These are phyloP conservation scores for Chrysoporthe austroafricana DNA, from an alignment of 2,329 filamentous ascomycete species.

Conservation along the genomic window DNA sequence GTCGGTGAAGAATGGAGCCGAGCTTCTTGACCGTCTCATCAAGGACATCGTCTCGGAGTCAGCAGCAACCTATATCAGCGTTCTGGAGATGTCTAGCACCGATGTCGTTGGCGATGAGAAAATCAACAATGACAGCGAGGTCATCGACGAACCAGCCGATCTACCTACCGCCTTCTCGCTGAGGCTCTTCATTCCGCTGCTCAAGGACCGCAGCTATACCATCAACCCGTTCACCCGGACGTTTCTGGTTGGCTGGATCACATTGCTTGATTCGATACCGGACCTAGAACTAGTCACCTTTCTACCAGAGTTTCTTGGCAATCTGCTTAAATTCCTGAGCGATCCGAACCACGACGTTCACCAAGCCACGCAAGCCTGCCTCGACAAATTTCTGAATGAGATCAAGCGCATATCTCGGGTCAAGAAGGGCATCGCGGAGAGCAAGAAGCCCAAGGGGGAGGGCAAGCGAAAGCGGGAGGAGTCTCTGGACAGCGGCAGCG, in stretches of 20 bases:
- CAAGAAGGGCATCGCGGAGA: constrained; percentile 90
- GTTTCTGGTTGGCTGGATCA: constrained; percentile 96
- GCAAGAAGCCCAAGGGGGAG: constrained; percentile 70
- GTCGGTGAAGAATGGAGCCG: constrained; percentile 97
- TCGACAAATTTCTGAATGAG: constrained; percentile 89
- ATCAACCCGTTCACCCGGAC: constrained; percentile 93
- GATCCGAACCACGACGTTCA: constrained; percentile 94
- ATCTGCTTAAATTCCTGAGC: constrained; percentile 87
- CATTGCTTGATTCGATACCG: constrained; percentile 90
- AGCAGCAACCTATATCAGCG: constrained; percentile 90
- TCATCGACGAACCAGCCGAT: constrained; percentile 47
- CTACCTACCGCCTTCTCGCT: constrained; percentile 90
- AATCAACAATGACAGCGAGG: constrained; percentile 51
- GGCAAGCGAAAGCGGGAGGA: constrained; percentile 71
- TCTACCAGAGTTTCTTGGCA: constrained; percentile 87
- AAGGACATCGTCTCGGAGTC: constrained; percentile 97
- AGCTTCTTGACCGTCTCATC: constrained; percentile 89
- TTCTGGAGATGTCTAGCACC: constrained; percentile 65
- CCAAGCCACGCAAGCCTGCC: constrained; percentile 82
- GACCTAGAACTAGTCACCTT: constrained; percentile 94
- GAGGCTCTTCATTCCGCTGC: constrained; percentile 84
- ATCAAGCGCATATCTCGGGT: constrained; percentile 93
- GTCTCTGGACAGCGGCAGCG: constrained; percentile 69
- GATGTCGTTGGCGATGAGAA: constrained; percentile 52
- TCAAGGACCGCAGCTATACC: constrained; percentile 93